These are phyloP conservation scores for Trichothecium sympodiale DNA, from an alignment of 2,329 filamentous ascomycete genomes.

Conservation along the genomic window DNA sequence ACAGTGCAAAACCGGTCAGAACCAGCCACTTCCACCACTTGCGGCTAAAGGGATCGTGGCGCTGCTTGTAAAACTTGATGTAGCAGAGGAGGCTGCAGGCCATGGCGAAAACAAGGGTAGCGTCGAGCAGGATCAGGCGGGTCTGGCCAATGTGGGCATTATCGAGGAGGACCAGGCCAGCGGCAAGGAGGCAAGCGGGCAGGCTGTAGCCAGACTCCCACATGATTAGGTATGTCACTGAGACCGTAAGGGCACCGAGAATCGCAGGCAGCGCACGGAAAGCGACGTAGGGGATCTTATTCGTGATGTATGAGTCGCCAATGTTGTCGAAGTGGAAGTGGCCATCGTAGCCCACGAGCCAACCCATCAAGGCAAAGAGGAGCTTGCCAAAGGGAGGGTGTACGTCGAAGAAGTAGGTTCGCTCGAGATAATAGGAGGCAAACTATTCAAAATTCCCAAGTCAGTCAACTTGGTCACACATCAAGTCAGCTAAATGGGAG, in stretches of 20 bases:
- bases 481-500: constrained; percentile 2
- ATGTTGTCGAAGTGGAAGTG: constrained; percentile 99
- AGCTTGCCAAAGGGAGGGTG: constrained; percentile 98
- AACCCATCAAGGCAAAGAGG: constrained; percentile 91
- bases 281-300: constrained; percentile 95
- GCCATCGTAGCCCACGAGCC: constrained; percentile 94
- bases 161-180: constrained; percentile 82
- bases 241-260: constrained; percentile 83
- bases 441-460: constrained; percentile 34
- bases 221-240: constrained; percentile 95
- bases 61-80: constrained; percentile 93
- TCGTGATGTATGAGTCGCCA: constrained; percentile 92
- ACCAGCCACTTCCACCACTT: constrained; percentile 99
- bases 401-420: constrained; percentile 99
- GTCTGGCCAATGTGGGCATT: constrained; percentile 98
- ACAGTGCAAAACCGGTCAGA: constrained; percentile 84
- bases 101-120: constrained; percentile 91
- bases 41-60: constrained; percentile 76
- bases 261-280: constrained; percentile 89
- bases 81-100: constrained; percentile 88
- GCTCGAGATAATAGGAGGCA: constrained; percentile 77
- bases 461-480: constrained; percentile 1
- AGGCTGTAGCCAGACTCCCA: constrained; percentile 98
- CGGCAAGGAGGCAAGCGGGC: constrained; percentile 78
- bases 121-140: constrained; percentile 85